Conservation (phyloP, 495 filamentous ascomycete genomes). For the Aspergillus olivimuriae region DNA sequence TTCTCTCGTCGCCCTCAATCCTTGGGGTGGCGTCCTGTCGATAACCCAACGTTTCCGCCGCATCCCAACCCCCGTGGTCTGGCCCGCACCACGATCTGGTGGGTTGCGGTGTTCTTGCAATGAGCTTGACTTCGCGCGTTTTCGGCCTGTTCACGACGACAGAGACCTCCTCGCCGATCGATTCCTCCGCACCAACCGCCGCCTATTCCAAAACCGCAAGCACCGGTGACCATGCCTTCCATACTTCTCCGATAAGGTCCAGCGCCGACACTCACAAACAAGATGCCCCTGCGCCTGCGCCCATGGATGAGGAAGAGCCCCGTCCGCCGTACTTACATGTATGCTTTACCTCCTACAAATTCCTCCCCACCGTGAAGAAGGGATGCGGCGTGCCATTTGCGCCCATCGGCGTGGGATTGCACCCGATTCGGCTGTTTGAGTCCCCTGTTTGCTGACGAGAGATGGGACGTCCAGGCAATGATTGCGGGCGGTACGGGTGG, state of each 20-base stretch:
- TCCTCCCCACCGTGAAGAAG: too few species aligned
- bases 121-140: constrained; percentile 42
- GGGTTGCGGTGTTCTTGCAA: constrained; percentile 36
- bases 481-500: constrained; percentile 88
- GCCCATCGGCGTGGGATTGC: background rate
- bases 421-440: too few species aligned
- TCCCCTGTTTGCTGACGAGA: background rate
- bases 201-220: constrained; percentile 4
- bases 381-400: background rate
- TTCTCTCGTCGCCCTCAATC: constrained; percentile 2
- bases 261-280: constrained; percentile 10
- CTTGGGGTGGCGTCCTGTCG: constrained; percentile 9
- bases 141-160: constrained; percentile 39
- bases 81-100: constrained; percentile 28
- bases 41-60: constrained; percentile 13
- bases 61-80: constrained; percentile 25
- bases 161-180: constrained; percentile 23
- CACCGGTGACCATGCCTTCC: constrained; percentile 10
- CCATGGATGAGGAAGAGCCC: constrained; percentile 41
- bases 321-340: constrained; percentile 63
- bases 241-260: constrained; percentile 13
- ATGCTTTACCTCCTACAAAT: too few species aligned
- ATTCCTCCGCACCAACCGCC: constrained; percentile 9
- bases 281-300: constrained; percentile 9
- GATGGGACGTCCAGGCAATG: constrained; percentile 61